Evolutionary conservation across 805 yeast genomes (phyloP), one percentile per base, ranked within the genome.

Genomic region (Yamadazyma tumulicola): DNA sequence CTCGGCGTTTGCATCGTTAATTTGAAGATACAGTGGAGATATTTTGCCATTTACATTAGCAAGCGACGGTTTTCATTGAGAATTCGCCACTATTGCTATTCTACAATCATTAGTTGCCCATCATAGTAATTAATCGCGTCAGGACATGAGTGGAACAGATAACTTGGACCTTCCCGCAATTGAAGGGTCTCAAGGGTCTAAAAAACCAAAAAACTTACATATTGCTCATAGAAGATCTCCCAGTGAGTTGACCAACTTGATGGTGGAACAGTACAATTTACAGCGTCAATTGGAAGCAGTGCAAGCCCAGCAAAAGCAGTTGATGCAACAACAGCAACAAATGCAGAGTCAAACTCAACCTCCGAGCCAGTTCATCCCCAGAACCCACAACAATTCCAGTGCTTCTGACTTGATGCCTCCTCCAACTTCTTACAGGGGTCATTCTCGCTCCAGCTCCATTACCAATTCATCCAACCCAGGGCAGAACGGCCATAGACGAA

Each of bases 141-240:
- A 9, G 23, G 10, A 20, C 22, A 28, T 28, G 31, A 28, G 22
- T 18, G 29, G 18, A 6, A 17, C 11, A 11, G 22, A 28, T 12
- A 18, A 28, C 12, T 28, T 28, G 22, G 19, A 28, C 8, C 6
- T 28, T 16, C 31, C 31, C 12, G 12, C n/a, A 11, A 19, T 12
- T 26, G 19, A 12, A 26, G 29, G 29, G 16, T 18, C 31, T 22
- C 24, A 23, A 24, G 31, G 31, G 17, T 25, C 35, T 15, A 40
- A 40, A 29, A 59, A 58, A 38, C 61, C 64, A 2, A 58, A 54
- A 34, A 64, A 61, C 47, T 53, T 93, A 41, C 94, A 88, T 62
- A 88, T 91, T 45, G 97, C 97, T n/a, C 97, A 93, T 53, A 77
- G 97, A 52, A 75, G 96, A 41, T 84, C 97, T 3, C 97, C 97